Evolutionary conservation across 495 filamentous ascomycete genomes (phyloP).

Genomic region (Clohesyomyces aquaticus): DNA sequence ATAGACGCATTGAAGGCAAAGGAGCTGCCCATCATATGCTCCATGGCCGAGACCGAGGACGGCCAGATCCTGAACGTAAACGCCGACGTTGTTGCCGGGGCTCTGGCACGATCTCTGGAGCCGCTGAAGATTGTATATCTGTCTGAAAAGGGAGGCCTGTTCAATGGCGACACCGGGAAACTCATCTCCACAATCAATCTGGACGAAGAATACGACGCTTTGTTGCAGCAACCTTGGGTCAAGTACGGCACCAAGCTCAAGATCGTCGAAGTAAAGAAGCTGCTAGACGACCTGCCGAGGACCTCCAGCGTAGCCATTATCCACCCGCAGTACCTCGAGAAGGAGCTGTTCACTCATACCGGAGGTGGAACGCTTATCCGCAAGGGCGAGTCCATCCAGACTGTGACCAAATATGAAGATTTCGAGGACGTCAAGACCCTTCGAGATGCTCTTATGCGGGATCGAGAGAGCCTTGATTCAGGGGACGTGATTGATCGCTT

Average conservation of each 20-base stretch:
- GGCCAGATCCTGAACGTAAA: slow-evolving; percentile 98
- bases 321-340: slow-evolving; percentile 90
- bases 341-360: slow-evolving; percentile 94
- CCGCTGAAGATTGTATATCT: slow-evolving; percentile 98
- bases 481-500: slow-evolving; percentile 84
- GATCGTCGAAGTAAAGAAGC: slow-evolving; percentile 98
- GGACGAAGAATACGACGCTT: slow-evolving; percentile 92
- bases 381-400: slow-evolving; percentile 86
- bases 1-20: slow-evolving; percentile 89
- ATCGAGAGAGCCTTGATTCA: slow-evolving; percentile 84
- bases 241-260: slow-evolving; percentile 93
- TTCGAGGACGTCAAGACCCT: slow-evolving; percentile 77
- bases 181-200: slow-evolving; percentile 98
- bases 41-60: slow-evolving; percentile 92
- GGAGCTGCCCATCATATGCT: slow-evolving; percentile 92
- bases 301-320: slow-evolving; percentile 98
- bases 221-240: slow-evolving; percentile 97
- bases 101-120: slow-evolving; percentile 85
- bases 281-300: slow-evolving; percentile 82
- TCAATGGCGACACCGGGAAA: slow-evolving; percentile 89
- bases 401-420: slow-evolving; percentile 71
- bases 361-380: slow-evolving; percentile 95
- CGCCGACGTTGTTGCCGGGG: slow-evolving; percentile 93
- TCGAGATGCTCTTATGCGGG: slow-evolving; percentile 81
- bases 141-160: slow-evolving; percentile 95